Percentiles rank a stretch among this genome's conserved stretches.
Conservation (phyloP, 805 yeast species). For the Cyberlindnera euphorbiiphila region DNA sequence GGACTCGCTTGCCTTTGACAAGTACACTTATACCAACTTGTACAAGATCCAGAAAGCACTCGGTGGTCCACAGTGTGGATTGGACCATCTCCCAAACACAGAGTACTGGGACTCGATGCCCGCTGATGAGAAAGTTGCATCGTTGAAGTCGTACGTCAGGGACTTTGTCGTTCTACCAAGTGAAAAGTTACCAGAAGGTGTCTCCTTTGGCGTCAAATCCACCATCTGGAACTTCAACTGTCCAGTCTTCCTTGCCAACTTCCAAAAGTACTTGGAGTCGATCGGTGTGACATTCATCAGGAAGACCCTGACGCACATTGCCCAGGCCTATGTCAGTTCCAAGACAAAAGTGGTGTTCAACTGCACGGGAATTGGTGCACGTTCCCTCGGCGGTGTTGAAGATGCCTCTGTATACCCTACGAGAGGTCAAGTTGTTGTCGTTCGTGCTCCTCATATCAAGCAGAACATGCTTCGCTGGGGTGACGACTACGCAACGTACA, state of each 20-base stretch:
- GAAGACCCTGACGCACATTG: constrained; percentile 45
- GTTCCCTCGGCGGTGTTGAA: constrained; percentile 56
- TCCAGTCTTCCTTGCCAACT: constrained; percentile 51
- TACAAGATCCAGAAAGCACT: constrained; percentile 38
- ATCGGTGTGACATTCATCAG: constrained; percentile 52
- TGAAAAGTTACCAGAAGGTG: constrained; percentile 47
- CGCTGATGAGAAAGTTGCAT: constrained; percentile 40
- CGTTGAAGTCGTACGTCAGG: constrained; percentile 45
- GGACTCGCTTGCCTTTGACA: constrained; percentile 48
- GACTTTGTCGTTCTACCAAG: constrained; percentile 37
- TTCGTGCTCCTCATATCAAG: constrained; percentile 63
- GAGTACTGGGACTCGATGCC: constrained; percentile 58
- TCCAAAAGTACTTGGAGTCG: constrained; percentile 40
- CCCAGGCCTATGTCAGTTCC: constrained; percentile 43
- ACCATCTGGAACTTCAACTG: constrained; percentile 70
- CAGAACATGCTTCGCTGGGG: constrained; percentile 63
- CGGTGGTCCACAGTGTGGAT: constrained; percentile 46
- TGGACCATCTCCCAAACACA: constrained; percentile 50
- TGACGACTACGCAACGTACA: constrained; percentile 56
- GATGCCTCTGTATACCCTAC: constrained; percentile 66
- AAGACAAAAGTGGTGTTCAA: constrained; percentile 51
- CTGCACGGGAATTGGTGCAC: constrained; percentile 75
- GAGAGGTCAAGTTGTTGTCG: constrained; percentile 75
- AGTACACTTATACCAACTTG: constrained; percentile 51
- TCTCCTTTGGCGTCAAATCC: constrained; percentile 49